Percentiles rank a stretch among this genome's conserved stretches.
phyloP scores from a whole-genome alignment of 129 eudicot species.

The Glebionis coronaria region DNA sequence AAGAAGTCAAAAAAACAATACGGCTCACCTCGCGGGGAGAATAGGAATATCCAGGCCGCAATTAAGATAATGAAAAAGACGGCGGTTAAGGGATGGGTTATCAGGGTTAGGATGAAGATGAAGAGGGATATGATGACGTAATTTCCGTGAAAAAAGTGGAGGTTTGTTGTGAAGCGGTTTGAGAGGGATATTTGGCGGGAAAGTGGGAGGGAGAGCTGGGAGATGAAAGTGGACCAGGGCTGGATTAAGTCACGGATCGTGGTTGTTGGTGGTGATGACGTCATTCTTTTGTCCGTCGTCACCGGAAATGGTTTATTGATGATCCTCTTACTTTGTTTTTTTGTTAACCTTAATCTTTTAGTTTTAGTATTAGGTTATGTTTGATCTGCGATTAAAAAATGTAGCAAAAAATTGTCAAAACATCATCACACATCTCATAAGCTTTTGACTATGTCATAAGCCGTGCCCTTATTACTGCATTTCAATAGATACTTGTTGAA shows the following conservation, averaged over 20 bases:
- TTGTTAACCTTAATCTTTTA: too few species aligned
- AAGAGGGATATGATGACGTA: slow-evolving; percentile 47
- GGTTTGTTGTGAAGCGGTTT: slow-evolving; percentile 50
- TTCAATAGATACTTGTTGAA: too few species aligned
- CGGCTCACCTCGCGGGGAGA: slow-evolving; percentile 48
- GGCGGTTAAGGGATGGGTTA: slow-evolving; percentile 52
- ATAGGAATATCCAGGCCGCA: slow-evolving; percentile 47
- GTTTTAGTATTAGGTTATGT: too few species aligned
- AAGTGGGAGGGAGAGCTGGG: slow-evolving; percentile 50
- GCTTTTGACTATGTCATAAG: too few species aligned
- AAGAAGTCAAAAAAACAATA: slow-evolving; percentile 34
- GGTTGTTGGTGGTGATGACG: slow-evolving; percentile 28
- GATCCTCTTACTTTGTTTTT: too few species aligned
- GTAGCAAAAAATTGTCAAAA: too few species aligned
- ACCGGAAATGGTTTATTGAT: too few species aligned
- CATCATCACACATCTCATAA: too few species aligned
- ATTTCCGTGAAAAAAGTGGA: slow-evolving; percentile 57
- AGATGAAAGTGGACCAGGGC: slow-evolving; percentile 58
- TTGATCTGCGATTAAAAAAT: too few species aligned
- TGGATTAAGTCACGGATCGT: slow-evolving; percentile 52
- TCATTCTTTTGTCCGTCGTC: too few species aligned
- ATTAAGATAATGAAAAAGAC: slow-evolving; percentile 43
- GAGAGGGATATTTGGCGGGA: slow-evolving; percentile 57
- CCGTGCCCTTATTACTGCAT: too few species aligned
- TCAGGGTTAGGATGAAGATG: slow-evolving; percentile 52